Evolutionary conservation across 257 asterid species (phyloP).

Genomic region (Ophiorrhiza pumila): DNA sequence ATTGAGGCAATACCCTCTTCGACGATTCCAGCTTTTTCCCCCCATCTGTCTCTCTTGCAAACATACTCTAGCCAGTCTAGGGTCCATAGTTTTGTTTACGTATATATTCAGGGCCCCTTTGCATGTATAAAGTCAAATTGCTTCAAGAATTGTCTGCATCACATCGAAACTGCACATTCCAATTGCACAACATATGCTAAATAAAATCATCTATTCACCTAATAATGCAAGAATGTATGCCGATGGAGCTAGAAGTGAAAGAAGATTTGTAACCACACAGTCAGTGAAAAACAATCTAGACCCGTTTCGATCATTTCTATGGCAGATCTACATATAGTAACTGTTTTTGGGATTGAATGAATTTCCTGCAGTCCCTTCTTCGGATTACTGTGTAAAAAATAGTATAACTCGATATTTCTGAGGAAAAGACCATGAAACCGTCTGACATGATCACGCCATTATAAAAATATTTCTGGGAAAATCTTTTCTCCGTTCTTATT

Average conservation of each 20-base stretch:
- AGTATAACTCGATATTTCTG: not conserved
- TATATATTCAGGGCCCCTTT: not conserved
- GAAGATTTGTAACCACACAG: not conserved
- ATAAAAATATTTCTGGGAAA: not conserved
- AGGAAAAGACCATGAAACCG: not conserved
- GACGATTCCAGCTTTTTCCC: not conserved
- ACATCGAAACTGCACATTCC: conserved; percentile 16
- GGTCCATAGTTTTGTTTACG: not conserved
- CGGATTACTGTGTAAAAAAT: no score
- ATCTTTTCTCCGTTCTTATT: not conserved
- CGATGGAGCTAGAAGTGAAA: not conserved
- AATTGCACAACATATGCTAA: not conserved
- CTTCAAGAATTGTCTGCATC: conserved; percentile 1
- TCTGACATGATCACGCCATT: not conserved
- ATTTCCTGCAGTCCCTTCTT: not conserved
- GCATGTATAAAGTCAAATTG: conserved; percentile 1
- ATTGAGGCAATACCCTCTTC: not conserved
- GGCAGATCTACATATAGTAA: not conserved
- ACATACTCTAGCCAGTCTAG: not conserved
- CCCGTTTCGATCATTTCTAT: not conserved
- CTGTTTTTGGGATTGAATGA: not conserved
- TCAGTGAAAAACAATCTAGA: not conserved
- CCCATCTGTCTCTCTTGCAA: not conserved
- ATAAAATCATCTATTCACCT: not conserved
- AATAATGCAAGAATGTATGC: not conserved